phyloP scores from a whole-genome alignment of 2,329 filamentous ascomycete genomes.

The Clarireedia homoeocarpa region DNA sequence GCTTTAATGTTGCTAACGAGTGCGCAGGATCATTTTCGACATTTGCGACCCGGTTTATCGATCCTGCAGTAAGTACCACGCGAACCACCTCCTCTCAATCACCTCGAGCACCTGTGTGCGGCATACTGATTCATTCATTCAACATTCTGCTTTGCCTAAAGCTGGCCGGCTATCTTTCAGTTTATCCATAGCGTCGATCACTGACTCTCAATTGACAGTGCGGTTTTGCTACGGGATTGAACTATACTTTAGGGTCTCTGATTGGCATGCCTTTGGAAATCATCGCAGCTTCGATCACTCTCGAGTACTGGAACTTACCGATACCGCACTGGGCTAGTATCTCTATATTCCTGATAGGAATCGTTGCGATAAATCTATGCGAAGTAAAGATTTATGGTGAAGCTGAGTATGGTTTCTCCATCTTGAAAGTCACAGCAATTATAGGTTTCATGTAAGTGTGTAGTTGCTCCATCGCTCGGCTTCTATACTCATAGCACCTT shows the following conservation, averaged over 20 bases:
- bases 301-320: slow-evolving; percentile 73
- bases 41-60: slow-evolving; percentile 88
- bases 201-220: slow-evolving; percentile 35
- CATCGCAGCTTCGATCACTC: slow-evolving; percentile 75
- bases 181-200: neutral
- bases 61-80: slow-evolving; percentile 52
- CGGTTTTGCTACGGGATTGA: slow-evolving; percentile 94
- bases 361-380: slow-evolving; percentile 78
- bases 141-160: too few relatives aligned
- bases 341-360: slow-evolving; percentile 67
- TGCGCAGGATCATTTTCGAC: slow-evolving; percentile 62
- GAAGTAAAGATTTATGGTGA: slow-evolving; percentile 85
- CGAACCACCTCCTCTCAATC: too few relatives aligned
- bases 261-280: slow-evolving; percentile 77
- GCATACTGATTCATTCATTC: too few relatives aligned
- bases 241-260: slow-evolving; percentile 86
- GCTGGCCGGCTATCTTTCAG: too few relatives aligned
- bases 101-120: too few relatives aligned
- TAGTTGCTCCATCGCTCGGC: neutral
- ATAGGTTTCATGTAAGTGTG: slow-evolving; percentile 74
- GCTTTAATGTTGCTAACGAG: neutral
- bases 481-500: neutral
- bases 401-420: slow-evolving; percentile 79
- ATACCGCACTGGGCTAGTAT: slow-evolving; percentile 76
- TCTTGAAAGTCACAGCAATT: slow-evolving; percentile 79